These are phyloP conservation scores for Pelargonium australe DNA, from an alignment of 441 rosid genomes.

Conservation along the genomic window DNA sequence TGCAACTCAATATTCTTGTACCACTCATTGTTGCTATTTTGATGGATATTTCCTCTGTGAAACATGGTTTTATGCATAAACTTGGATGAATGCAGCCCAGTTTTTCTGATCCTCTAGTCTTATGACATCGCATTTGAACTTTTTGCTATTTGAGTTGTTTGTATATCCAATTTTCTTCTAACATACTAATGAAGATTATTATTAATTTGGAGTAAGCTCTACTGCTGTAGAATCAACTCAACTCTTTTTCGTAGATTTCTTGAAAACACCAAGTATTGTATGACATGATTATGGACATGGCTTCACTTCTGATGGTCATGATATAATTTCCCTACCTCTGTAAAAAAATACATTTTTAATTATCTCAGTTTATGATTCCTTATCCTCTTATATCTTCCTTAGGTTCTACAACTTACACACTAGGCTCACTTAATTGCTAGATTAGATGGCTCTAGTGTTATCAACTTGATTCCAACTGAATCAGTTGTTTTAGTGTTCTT, in stretches of 20 bases:
- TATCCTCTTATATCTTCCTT: too few relatives aligned
- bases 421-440: not conserved
- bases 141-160: not conserved
- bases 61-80: not conserved
- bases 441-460: not conserved
- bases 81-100: not conserved
- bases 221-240: too few relatives aligned
- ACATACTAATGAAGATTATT: not conserved
- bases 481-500: not conserved
- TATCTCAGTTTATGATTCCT: too few relatives aligned
- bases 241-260: too few relatives aligned
- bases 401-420: not conserved
- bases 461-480: not conserved
- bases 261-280: too few relatives aligned
- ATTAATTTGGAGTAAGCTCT: not conserved
- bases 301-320: too few relatives aligned
- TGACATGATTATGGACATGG: too few relatives aligned
- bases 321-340: too few relatives aligned
- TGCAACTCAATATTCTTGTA: not conserved
- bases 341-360: too few relatives aligned
- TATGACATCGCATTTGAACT: not conserved
- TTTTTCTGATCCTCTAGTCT: not conserved
- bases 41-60: not conserved
- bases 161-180: not conserved
- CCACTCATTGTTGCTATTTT: not conserved